phyloP scores from a whole-genome alignment of 352 stramenopile species.

The Globisporangium perplexum region DNA sequence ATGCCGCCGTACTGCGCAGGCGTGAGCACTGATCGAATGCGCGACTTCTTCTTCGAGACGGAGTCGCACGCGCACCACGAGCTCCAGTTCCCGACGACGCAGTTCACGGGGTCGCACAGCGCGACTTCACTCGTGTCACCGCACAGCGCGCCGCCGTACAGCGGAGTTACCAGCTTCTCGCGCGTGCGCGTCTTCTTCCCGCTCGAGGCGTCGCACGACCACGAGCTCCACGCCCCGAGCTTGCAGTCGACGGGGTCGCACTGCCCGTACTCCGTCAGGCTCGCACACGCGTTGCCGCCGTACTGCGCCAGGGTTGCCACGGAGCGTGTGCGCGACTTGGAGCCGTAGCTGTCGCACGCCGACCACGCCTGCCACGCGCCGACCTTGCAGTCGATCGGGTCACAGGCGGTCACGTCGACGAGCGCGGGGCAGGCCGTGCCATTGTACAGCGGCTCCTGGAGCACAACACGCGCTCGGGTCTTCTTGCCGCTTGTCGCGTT shows the following conservation, averaged over 20 bases:
- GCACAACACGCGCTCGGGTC: constrained; percentile 26
- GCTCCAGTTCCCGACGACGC: constrained; percentile 27
- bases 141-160: constrained; percentile 40
- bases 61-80: constrained; percentile 28
- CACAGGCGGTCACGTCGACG: constrained; percentile 21
- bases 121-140: constrained; percentile 16
- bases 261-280: constrained; percentile 19
- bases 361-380: constrained; percentile 27
- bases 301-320: constrained; percentile 25
- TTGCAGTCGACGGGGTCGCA: constrained; percentile 45
- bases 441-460: constrained; percentile 27
- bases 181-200: constrained; percentile 37
- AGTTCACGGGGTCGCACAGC: constrained; percentile 47
- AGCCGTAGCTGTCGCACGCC: constrained; percentile 20
- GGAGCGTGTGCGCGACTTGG: constrained; percentile 27
- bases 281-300: constrained; percentile 28
- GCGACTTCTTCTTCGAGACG: constrained; percentile 18
- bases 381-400: constrained; percentile 34
- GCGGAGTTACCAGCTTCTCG: constrained; percentile 13
- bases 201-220: constrained; percentile 22
- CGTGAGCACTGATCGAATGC: constrained; percentile 25
- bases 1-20: constrained; percentile 27
- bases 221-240: constrained; percentile 32
- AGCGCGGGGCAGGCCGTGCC: constrained; percentile 23
- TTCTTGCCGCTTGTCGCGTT: constrained; percentile 25